Evolutionary conservation across 2,329 filamentous ascomycete genomes (phyloP), one percentile per base, ranked within the genome.

Genomic region (Aspergillus novofumigatus): DNA sequence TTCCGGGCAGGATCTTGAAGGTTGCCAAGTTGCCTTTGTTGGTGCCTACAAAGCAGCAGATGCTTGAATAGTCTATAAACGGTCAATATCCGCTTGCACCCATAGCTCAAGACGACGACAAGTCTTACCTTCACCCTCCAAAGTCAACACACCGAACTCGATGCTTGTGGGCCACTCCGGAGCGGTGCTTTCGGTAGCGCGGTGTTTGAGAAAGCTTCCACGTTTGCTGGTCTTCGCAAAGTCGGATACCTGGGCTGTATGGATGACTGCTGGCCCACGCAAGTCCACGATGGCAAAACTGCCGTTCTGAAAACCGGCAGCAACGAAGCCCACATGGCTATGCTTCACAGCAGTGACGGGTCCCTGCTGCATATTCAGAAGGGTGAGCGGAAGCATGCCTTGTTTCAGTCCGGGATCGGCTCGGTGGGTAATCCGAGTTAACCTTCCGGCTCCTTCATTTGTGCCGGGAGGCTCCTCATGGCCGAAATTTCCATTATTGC

Each of bases 301-400:
- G 2, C 94, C 94, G 42, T 86, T 85, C 71, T 96, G 89, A 9
- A 92, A 96, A 0, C 92, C 94, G 29, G 89, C 87, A 10, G 88
- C 92, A 10, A 96, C 85, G 69, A 99, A 99, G 0, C 94, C 94
- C 11, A 97, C 87, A 71, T 96, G 91, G n/a, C 92, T 94, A 55
- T 94, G 85, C 57, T 90, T 88, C 41, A 95, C 69, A 1, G 88
- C 89, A 23, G 86, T 92, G 32, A 97, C 86, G 1, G 90, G 80
- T 0, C 92, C 94, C 67, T 92, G 87, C 70, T 89, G 85, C 82
- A 93, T 90, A 70, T 95, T 86, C 57, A 97, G 86, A 32, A 97
- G 77, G 1, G 89, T 86, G 60, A 90, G 83, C 1, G 94, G 94
- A 61, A 96, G 78, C 3, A 96, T 72, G 0, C 92, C 92, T 66